Evolutionary conservation across 2,329 filamentous ascomycete genomes (phyloP).

Genomic region (Fusarium poae): DNA sequence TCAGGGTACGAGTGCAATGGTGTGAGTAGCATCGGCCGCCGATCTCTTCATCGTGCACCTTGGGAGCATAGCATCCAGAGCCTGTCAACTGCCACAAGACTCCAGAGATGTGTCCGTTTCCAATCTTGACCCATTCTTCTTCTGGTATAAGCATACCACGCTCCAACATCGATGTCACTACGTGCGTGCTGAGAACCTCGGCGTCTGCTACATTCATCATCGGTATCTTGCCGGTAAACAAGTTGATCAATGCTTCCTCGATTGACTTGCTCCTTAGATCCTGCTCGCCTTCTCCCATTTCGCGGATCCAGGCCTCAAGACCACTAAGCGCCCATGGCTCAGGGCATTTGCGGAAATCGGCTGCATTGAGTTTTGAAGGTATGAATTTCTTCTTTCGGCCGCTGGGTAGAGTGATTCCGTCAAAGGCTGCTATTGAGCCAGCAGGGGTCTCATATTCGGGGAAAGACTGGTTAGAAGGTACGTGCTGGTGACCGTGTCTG

Average conservation of each 20-base stretch:
- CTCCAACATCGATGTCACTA: conserved; percentile 83
- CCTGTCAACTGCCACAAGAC: conserved; percentile 95
- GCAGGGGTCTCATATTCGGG: conserved; percentile 69
- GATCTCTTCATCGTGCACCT: conserved; percentile 78
- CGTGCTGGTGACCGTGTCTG: conserved; percentile 63
- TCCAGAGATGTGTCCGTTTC: conserved; percentile 82
- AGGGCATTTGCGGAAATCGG: conserved; percentile 84
- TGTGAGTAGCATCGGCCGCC: conserved; percentile 89
- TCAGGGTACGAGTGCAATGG: conserved; percentile 92
- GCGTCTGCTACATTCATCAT: conserved; percentile 99
- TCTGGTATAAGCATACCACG: conserved; percentile 84
- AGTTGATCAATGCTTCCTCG: conserved; percentile 85
- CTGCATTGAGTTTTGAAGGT: conserved; percentile 82
- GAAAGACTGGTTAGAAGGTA: conserved; percentile 63
- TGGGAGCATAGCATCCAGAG: conserved; percentile 89
- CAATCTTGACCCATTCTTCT: conserved; percentile 98
- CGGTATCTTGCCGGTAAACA: conserved; percentile 95
- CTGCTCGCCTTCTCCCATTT: conserved; percentile 90
- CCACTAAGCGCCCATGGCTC: conserved; percentile 95
- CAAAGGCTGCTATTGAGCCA: conserved; percentile 73
- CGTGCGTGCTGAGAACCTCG: conserved; percentile 82
- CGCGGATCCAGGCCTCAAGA: conserved; percentile 87
- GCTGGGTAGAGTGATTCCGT: conserved; percentile 85
- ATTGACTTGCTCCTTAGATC: conserved; percentile 88
- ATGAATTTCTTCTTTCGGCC: conserved; percentile 86